phyloP scores from a whole-genome alignment of 2,329 filamentous ascomycete genomes.

The Didymella glomerata region DNA sequence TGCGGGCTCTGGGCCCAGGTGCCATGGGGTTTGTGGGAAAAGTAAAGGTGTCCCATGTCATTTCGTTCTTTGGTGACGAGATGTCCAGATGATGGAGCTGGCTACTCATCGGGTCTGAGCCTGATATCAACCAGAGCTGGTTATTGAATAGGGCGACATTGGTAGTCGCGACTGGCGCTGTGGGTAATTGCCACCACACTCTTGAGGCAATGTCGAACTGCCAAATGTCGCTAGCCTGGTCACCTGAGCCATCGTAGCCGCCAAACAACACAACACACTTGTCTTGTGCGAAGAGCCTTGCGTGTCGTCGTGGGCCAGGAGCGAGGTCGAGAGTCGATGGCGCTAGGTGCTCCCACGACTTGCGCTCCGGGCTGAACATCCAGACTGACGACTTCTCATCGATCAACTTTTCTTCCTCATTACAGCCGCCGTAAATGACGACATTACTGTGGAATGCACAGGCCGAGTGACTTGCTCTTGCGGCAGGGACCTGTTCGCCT shows the following conservation, averaged over 20 bases:
- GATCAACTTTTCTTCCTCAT: slow-evolving; percentile 43
- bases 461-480: slow-evolving; percentile 52
- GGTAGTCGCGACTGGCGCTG: slow-evolving; percentile 39
- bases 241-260: slow-evolving; percentile 35
- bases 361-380: slow-evolving; percentile 50
- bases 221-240: slow-evolving; percentile 39
- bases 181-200: slow-evolving; percentile 38
- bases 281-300: slow-evolving; percentile 34
- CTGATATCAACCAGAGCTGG: slow-evolving; percentile 53
- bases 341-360: slow-evolving; percentile 37
- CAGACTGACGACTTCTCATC: slow-evolving; percentile 52
- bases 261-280: slow-evolving; percentile 39
- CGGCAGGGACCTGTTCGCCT: slow-evolving; percentile 43
- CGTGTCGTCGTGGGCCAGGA: slow-evolving; percentile 33
- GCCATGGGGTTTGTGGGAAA: slow-evolving; percentile 56
- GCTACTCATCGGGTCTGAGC: slow-evolving; percentile 42
- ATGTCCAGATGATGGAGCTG: slow-evolving; percentile 41
- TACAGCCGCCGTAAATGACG: slow-evolving; percentile 52
- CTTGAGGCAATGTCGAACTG: slow-evolving; percentile 34
- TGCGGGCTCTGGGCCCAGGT: slow-evolving; percentile 53
- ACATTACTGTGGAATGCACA: slow-evolving; percentile 52
- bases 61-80: slow-evolving; percentile 28
- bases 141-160: slow-evolving; percentile 51
- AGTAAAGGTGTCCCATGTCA: slow-evolving; percentile 51
- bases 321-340: slow-evolving; percentile 26